phyloP scores from a whole-genome alignment of 1,139 yeast genomes.

The Scheffersomyces lignicola region DNA sequence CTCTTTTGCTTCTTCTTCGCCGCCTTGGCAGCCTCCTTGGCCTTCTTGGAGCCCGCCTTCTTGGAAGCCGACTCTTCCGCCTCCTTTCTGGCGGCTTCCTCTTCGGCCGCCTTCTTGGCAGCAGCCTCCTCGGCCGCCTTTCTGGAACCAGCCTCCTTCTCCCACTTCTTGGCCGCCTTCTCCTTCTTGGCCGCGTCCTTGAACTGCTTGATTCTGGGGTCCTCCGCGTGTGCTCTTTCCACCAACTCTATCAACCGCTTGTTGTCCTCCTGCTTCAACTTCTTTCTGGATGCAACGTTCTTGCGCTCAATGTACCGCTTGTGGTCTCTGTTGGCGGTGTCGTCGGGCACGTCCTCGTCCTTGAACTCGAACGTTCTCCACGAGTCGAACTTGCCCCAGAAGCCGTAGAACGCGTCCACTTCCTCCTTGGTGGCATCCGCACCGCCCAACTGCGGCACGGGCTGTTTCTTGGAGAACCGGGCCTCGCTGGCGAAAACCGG shows the following conservation, averaged over 20 bases:
- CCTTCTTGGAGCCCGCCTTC: slow-evolving; percentile 77
- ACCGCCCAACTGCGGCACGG: slow-evolving; percentile 82
- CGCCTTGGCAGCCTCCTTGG: slow-evolving; percentile 94
- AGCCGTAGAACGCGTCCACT: slow-evolving; percentile 84
- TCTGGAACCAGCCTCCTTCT: slow-evolving; percentile 95
- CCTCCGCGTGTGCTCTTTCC: slow-evolving; percentile 84
- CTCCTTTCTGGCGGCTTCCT: slow-evolving; percentile 67
- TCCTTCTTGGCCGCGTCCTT: slow-evolving; percentile 94
- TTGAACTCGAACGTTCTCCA: slow-evolving; percentile 98
- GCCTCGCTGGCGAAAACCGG: slow-evolving; percentile 90
- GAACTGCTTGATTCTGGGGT: slow-evolving; percentile 92
- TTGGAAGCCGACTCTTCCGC: slow-evolving; percentile 73
- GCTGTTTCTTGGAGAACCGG: slow-evolving; percentile 87
- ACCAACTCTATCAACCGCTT: slow-evolving; percentile 85
- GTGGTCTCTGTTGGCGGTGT: slow-evolving; percentile 98
- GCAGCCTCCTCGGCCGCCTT: slow-evolving; percentile 89
- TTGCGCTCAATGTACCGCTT: slow-evolving; percentile 98
- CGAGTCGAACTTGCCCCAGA: slow-evolving; percentile 95
- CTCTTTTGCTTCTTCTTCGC: slow-evolving; percentile 99
- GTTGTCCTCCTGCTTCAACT: slow-evolving; percentile 97
- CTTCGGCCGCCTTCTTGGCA: slow-evolving; percentile 83
- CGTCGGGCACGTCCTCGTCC: slow-evolving; percentile 99
- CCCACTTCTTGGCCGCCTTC: slow-evolving; percentile 96
- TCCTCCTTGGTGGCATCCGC: slow-evolving; percentile 70
- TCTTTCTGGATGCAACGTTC: slow-evolving; percentile 94